Percentiles rank a stretch among this genome's conserved stretches.
These are phyloP conservation scores for Suillus fuscotomentosus DNA, from an alignment of 768 basidiomycete species.

Conservation along the genomic window DNA sequence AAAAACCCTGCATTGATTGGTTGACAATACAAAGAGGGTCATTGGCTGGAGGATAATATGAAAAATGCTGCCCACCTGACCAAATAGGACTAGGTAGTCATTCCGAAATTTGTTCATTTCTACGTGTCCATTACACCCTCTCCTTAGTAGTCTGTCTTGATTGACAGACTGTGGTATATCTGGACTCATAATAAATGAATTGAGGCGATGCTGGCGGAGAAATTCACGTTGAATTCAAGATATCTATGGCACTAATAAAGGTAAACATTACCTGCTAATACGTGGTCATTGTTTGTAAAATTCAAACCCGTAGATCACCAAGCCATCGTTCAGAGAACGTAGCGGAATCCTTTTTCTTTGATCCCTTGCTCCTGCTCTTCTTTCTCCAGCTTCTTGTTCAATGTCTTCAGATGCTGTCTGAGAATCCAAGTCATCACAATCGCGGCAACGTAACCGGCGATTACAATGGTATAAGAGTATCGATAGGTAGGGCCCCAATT, in stretches of 20 bases:
- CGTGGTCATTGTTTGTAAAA: neutral
- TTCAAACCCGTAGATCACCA: too few relatives aligned
- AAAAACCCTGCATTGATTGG: too few relatives aligned
- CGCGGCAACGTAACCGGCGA: constrained; percentile 49
- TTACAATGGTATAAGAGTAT: constrained; percentile 72
- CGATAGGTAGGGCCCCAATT: constrained; percentile 71
- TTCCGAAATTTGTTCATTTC: neutral
- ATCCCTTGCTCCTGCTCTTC: constrained; percentile 41
- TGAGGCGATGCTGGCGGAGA: too few relatives aligned
- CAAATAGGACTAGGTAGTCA: neutral
- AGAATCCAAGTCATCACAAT: constrained; percentile 52
- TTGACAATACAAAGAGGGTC: too few relatives aligned
- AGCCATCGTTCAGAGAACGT: constrained; percentile 38
- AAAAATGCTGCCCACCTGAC: neutral
- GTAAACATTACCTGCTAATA: neutral
- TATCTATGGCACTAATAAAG: too few relatives aligned
- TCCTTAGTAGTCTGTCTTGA: neutral
- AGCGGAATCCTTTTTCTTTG: constrained; percentile 46
- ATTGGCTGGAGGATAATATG: neutral
- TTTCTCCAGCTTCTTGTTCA: constrained; percentile 40
- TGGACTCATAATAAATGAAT: too few relatives aligned
- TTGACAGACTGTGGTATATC: too few relatives aligned
- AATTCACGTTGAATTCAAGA: too few relatives aligned
- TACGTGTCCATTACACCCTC: neutral
- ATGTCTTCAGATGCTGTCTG: constrained; percentile 37